Percentiles rank a stretch among this genome's conserved stretches.
Evolutionary conservation across 2,329 filamentous ascomycete species (phyloP).

Genomic region (Aspergillus brunneoviolaceus): DNA sequence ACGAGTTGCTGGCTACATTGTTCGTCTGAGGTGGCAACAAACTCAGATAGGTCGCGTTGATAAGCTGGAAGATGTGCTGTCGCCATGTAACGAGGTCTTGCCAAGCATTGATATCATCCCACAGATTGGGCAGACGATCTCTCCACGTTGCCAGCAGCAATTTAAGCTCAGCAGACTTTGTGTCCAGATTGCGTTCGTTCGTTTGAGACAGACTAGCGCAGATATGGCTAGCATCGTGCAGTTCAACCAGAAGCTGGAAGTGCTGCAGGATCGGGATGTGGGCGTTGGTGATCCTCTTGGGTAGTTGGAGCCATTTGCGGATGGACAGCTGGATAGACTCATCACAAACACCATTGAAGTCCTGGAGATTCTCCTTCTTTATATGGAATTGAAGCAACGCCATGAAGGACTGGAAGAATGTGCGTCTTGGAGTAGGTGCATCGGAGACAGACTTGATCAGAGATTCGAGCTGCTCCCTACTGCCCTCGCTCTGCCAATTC

Average conservation of each 20-base stretch:
- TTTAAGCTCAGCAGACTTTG: slow-evolving; percentile 94
- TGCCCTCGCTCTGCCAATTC: slow-evolving; percentile 84
- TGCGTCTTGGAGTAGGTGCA: slow-evolving; percentile 85
- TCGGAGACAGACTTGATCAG: slow-evolving; percentile 98
- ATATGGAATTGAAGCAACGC: slow-evolving; percentile 90
- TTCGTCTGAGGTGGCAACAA: slow-evolving; percentile 77
- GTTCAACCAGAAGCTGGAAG: slow-evolving; percentile 95
- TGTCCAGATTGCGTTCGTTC: slow-evolving; percentile 79
- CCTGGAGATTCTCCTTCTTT: slow-evolving; percentile 73
- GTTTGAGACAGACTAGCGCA: slow-evolving; percentile 87
- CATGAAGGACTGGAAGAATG: slow-evolving; percentile 99
- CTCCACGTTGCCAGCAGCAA: slow-evolving; percentile 91
- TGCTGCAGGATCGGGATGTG: slow-evolving; percentile 94
- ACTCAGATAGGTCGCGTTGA: slow-evolving; percentile 89
- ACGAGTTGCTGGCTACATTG: slow-evolving; percentile 85
- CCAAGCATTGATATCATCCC: slow-evolving; percentile 99
- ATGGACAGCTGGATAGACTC: slow-evolving; percentile 97
- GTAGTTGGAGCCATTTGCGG: slow-evolving; percentile 98
- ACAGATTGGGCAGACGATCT: slow-evolving; percentile 91
- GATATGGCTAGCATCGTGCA: slow-evolving; percentile 96
- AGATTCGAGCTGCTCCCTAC: slow-evolving; percentile 84
- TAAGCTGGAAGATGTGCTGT: slow-evolving; percentile 96
- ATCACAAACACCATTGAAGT: slow-evolving; percentile 89
- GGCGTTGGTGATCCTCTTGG: slow-evolving; percentile 85
- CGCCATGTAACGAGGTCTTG: slow-evolving; percentile 99